These are phyloP conservation scores for Fonsecaea erecta DNA, from an alignment of 2,329 filamentous ascomycete species.

Conservation along the genomic window DNA sequence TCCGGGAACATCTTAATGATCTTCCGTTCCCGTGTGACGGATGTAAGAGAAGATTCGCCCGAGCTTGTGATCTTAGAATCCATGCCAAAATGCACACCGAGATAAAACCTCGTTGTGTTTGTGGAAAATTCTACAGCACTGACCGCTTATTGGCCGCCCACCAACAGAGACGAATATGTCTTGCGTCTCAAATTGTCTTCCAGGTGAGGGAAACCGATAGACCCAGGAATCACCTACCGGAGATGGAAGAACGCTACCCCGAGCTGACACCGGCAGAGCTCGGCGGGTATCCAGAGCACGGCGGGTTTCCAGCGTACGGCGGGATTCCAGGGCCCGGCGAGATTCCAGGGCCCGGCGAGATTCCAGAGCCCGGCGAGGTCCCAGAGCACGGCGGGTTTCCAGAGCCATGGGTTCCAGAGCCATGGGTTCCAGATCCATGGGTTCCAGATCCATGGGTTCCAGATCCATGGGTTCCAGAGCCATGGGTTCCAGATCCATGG, in stretches of 20 bases:
- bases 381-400: no score
- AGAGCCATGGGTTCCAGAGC: no score
- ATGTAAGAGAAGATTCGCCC: conserved; percentile 94
- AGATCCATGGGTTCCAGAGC: no score
- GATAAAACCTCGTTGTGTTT: conserved; percentile 91
- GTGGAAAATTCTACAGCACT: conserved; percentile 90
- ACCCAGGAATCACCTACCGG: conserved; percentile 66
- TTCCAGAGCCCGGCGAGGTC: no score
- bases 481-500: no score
- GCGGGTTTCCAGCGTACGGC: no score
- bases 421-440: no score
- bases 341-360: no score
- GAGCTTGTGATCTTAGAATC: conserved; percentile 94
- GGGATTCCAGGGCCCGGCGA: no score
- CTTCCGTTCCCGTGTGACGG: conserved; percentile 92
- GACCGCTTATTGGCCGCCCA: conserved; percentile 95
- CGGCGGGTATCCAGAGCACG: conserved; percentile 18
- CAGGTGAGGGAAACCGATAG: conserved; percentile 69
- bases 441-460: no score
- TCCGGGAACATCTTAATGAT: conserved; percentile 96
- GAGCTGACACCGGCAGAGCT: conserved; percentile 46
- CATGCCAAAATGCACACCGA: conserved; percentile 97
- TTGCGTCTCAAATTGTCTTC: conserved; percentile 82
- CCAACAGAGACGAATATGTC: conserved; percentile 93
- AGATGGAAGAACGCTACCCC: conserved; percentile 58